A percentile compares a stretch with the other conserved stretches of the same genome.
phyloP scores from a whole-genome alignment of 208 protist species.

The Acanthamoeba castellanii region DNA sequence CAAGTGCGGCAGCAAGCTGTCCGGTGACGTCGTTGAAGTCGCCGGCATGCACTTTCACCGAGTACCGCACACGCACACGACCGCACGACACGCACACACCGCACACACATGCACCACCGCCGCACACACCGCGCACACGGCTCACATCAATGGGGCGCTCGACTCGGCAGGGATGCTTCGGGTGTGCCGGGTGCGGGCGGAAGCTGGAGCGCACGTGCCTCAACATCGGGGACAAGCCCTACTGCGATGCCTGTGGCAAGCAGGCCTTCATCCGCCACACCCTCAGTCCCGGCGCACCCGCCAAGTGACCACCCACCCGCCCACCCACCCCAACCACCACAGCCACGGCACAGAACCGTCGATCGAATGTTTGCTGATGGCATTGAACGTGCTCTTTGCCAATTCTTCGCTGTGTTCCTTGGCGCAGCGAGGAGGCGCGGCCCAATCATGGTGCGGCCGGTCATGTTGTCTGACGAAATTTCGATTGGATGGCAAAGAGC shows the following conservation, averaged over 20 bases:
- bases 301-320: not conserved
- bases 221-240: conserved; percentile 75
- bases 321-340: no score
- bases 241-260: conserved; percentile 74
- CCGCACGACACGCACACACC: no score
- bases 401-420: no score
- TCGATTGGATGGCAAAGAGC: no score
- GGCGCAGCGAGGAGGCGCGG: no score
- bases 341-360: no score
- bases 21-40: conserved; percentile 46
- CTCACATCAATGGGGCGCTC: not conserved
- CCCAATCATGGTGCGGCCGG: no score
- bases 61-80: not conserved
- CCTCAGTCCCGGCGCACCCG: not conserved
- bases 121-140: no score
- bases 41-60: conserved; percentile 58
- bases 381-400: no score
- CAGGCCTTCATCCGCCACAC: conserved; percentile 75
- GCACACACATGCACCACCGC: not conserved
- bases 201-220: conserved; percentile 61
- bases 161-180: conserved; percentile 37
- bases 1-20: conserved; percentile 53
- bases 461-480: no score
- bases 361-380: no score
- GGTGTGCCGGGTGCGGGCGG: conserved; percentile 49